Base-by-base conservation (phyloP, 164 flowering plant genomes). In the Macadamia tetraphylla region DNA sequence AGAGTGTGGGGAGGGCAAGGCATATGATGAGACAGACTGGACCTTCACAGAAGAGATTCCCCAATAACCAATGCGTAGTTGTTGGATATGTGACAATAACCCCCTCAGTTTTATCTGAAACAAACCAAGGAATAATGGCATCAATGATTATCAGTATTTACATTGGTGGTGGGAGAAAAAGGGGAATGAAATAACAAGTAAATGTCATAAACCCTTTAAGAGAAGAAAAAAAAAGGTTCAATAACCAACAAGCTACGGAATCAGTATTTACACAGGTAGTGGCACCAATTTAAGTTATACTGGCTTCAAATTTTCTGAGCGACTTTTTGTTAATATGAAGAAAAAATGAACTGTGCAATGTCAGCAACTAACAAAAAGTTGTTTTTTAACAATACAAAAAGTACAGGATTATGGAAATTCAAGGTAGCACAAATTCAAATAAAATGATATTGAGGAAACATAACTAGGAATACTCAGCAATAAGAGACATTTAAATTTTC, bases 51-150 rank as follows among this genome's bases (percentile, higher is more conserved):
- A 83, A 52, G 90, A 81, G 67, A 83, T 61, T 58, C 98, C 98
- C 96, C 96, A 94, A 74, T 94, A 94, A 68, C 92, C 87, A 76
- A 82, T 73, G 11, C 88, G 84, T 57, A 90, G 77, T 81, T 91
- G 95, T 74, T 88, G 92, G 65, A 87, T 81, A 73, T 88, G 96
- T 67, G 98, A 88, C 72, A 94, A 70, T 60, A 85, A 85, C 1
- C 98, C 98, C 75, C 98, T 82, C 51, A 94, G 87, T 65, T 85
- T 85, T 70, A 94, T 94, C 98, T 94, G 89, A 65, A 80, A 66
- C 48, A 66, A 43, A 56, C 3, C 30, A 48, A 29, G 29, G 31
- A 56, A 10, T 46, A 71, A 59, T 10, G 17, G 49, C 44, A 59
- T 66, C 29, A 66, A 4, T 3, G 15, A 49, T 14, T 2, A 14